phyloP scores from a whole-genome alignment of 768 basidiomycete species.

The Hericium erinaceus region DNA sequence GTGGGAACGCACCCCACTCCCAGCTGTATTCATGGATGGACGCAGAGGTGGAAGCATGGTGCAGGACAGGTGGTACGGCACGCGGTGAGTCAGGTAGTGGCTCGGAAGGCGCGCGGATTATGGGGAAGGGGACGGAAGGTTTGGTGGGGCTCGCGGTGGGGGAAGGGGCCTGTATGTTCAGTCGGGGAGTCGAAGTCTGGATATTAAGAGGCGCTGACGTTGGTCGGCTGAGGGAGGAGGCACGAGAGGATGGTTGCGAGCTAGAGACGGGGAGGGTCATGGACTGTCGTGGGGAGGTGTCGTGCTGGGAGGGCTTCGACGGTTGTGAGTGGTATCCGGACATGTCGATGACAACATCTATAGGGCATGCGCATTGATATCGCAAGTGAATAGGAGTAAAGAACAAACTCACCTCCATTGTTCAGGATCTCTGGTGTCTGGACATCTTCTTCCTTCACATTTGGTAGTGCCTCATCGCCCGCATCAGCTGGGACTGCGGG shows the following conservation, averaged over 20 bases:
- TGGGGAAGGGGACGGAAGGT: constrained; percentile 27
- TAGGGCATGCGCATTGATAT: neutral
- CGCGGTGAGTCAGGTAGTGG: constrained; percentile 39
- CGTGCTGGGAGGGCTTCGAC: constrained; percentile 2
- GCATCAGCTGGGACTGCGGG: neutral
- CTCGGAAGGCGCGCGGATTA: constrained; percentile 46
- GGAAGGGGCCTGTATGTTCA: constrained; percentile 11
- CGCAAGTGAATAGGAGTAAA: neutral
- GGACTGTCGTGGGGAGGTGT: neutral
- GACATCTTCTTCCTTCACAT: constrained; percentile 30
- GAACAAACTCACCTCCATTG: constrained; percentile 4
- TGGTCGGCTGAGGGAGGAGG: neutral
- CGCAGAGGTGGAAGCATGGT: neutral
- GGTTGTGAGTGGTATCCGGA: constrained; percentile 63
- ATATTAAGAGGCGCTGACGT: constrained; percentile 2
- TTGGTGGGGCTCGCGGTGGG: constrained; percentile 17
- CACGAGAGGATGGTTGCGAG: neutral
- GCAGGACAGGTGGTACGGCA: constrained; percentile 3
- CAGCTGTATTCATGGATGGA: constrained; percentile 57
- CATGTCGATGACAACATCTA: constrained; percentile 75
- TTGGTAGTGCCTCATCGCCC: constrained; percentile 45
- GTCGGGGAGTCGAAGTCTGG: constrained; percentile 6
- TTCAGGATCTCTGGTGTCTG: constrained; percentile 39
- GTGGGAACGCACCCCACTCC: constrained; percentile 92
- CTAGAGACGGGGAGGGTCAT: neutral